phyloP scores from a whole-genome alignment of 805 yeast species.

The Saturnispora saitoi region DNA sequence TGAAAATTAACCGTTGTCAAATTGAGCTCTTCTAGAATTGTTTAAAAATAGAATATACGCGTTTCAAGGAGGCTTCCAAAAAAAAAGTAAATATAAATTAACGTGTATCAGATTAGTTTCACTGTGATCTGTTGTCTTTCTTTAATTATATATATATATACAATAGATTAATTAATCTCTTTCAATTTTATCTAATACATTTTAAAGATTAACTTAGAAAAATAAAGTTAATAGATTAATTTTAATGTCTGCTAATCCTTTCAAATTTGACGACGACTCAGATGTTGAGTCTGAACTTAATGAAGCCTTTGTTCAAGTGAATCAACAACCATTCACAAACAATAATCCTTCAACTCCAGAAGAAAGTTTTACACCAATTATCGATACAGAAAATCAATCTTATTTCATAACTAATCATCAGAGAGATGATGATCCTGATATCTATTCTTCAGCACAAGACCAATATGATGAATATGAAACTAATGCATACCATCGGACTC shows the following conservation, averaged over 20 bases:
- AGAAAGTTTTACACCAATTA: no score
- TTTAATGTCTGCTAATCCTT: conserved; percentile 6
- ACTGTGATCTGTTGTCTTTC: not conserved
- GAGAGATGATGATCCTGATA: not conserved
- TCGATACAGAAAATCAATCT: no score
- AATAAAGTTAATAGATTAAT: no score
- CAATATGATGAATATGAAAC: not conserved
- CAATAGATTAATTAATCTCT: no score
- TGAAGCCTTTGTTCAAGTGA: not conserved
- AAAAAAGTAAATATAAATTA: not conserved
- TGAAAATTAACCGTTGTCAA: no score
- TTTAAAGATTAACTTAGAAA: no score
- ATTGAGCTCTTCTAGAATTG: not conserved
- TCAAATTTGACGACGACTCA: conserved; percentile 4
- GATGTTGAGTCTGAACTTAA: not conserved
- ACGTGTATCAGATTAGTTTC: not conserved
- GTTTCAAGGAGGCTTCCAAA: not conserved
- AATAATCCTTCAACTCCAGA: no score
- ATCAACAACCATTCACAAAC: not conserved
- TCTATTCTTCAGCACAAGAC: not conserved
- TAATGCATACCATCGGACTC: not conserved
- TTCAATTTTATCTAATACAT: no score
- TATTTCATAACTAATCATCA: no score
- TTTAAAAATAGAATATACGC: not conserved
- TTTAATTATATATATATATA: no score